phyloP scores from a whole-genome alignment of 2,329 filamentous ascomycete species.

The Ophiocordyceps camponoti-floridani region DNA sequence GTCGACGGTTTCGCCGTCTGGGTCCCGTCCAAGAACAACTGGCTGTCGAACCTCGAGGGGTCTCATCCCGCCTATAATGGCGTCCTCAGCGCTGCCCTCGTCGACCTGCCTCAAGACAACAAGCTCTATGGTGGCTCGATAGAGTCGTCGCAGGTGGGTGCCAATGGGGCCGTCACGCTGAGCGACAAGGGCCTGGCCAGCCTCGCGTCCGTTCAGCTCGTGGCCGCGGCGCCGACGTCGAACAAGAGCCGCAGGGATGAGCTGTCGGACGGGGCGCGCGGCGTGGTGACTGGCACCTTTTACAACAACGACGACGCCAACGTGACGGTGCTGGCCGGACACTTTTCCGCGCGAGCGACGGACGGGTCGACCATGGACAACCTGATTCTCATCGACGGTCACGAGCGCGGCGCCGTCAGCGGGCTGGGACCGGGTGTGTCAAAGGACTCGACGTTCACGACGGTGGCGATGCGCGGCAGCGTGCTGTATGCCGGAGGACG shows the following conservation, averaged over 20 bases:
- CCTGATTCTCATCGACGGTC: slow-evolving; percentile 63
- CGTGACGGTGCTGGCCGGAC: slow-evolving; percentile 73
- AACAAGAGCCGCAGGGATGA: slow-evolving; percentile 28
- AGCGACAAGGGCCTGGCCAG: slow-evolving; percentile 30
- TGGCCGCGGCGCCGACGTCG: slow-evolving; percentile 12
- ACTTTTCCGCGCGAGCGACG: slow-evolving; percentile 54
- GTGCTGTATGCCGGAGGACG: slow-evolving; percentile 69
- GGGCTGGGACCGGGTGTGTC: slow-evolving; percentile 53
- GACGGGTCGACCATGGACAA: slow-evolving; percentile 63
- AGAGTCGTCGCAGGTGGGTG: slow-evolving; percentile 53
- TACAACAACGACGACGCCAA: slow-evolving; percentile 55
- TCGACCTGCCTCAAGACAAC: slow-evolving; percentile 43
- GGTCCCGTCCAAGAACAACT: slow-evolving; percentile 72
- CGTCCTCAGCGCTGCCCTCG: slow-evolving; percentile 47
- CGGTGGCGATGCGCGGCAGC: slow-evolving; percentile 48
- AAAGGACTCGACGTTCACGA: slow-evolving; percentile 54
- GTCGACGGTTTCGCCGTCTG: slow-evolving; percentile 74
- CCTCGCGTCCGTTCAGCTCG: slow-evolving; percentile 37
- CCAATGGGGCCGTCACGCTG: slow-evolving; percentile 56
- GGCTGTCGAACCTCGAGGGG: slow-evolving; percentile 64
- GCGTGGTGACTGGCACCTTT: slow-evolving; percentile 64
- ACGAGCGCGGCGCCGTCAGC: slow-evolving; percentile 44
- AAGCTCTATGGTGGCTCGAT: slow-evolving; percentile 74
- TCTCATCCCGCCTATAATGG: slow-evolving; percentile 52
- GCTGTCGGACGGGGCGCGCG: slow-evolving; percentile 27